Evolutionary conservation across 2,329 filamentous ascomycete genomes (phyloP), one percentile per base, ranked within the genome.

Genomic region (Fusarium buxicola): DNA sequence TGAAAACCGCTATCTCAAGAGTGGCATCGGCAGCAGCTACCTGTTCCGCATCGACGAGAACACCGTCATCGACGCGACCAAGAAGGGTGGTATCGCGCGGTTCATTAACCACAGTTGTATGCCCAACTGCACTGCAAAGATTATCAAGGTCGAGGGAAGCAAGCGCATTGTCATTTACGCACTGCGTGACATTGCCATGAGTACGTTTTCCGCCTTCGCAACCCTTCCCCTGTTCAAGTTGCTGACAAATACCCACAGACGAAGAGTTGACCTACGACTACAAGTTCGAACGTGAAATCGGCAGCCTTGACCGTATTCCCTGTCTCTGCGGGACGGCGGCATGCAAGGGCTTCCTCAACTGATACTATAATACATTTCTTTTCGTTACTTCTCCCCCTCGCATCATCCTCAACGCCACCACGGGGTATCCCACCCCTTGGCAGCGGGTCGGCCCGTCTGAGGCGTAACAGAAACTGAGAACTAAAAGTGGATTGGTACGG

Each of bases 211-310:
- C 36, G 24, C 10, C 13, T 25, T 27, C 11, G 16, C 15, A 5
- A 32, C 6, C 12, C n/a, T 49, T 25, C 43, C 18, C 32, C 43
- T 13, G 2, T 24, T 10, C 25, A 48, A 18, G 24, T 25, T 41
- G 25, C 60, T 70, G 50, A 68, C 57, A 45, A 46, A 52, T 54
- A 59, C 73, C 73, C 61, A 60, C 73, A 99, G 95, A 97, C 76
- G 95, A 99, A 80, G 95, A 99, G 82, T 88, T 99, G 76, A 99
- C 95, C 3, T 99, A 99, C 81, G 95, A 99, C 82, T 99, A 99
- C 86, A 99, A 99, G 78, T 99, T 99, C 77, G 95, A 99, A 81
- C 91, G 95, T 71, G 95, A 99, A 79, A 92, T 96, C 73, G 93
- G 93, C 72, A 96, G 92, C 69, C 87, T 93, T 63, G 95, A 99